phyloP scores from a whole-genome alignment of 2,329 filamentous ascomycete species.

The Meredithiella fracta region DNA sequence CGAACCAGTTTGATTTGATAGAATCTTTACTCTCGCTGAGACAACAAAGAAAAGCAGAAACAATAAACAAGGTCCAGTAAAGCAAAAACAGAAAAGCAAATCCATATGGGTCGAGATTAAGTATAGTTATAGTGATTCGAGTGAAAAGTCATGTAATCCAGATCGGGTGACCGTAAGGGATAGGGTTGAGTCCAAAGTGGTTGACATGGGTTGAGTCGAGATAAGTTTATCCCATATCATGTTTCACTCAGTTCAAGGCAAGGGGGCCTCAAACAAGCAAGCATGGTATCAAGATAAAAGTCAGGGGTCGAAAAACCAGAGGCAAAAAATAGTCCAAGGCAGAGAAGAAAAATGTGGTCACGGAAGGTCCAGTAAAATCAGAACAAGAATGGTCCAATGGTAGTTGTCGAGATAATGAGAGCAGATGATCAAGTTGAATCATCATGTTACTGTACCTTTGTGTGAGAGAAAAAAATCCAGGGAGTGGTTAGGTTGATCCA shows the following conservation, averaged over 20 bases:
- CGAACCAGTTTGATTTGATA: conserved; percentile 12
- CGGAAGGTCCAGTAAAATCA: neutral
- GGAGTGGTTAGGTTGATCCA: conserved; percentile 3
- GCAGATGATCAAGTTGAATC: conserved; percentile 9
- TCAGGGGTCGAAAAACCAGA: neutral
- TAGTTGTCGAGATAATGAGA: neutral
- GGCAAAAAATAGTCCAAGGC: neutral
- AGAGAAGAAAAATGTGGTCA: neutral
- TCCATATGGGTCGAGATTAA: neutral
- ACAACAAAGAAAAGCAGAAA: conserved; percentile 3
- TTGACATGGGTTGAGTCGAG: neutral
- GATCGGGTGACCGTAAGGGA: neutral
- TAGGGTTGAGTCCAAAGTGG: neutral
- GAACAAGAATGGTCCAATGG: conserved; percentile 2
- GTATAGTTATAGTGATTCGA: neutral
- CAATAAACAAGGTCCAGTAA: conserved; percentile 1
- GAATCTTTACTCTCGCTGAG: conserved; percentile 6
- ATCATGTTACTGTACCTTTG: neutral
- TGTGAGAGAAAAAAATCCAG: neutral
- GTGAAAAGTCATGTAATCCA: neutral
- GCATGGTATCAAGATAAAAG: neutral
- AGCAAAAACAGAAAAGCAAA: conserved; percentile 1
- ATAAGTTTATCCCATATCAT: conserved; percentile 1
- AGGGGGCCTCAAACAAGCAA: neutral
- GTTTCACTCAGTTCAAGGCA: neutral